Conservation (phyloP, 164 flowering plant species). For the Echeveria elegans region DNA sequence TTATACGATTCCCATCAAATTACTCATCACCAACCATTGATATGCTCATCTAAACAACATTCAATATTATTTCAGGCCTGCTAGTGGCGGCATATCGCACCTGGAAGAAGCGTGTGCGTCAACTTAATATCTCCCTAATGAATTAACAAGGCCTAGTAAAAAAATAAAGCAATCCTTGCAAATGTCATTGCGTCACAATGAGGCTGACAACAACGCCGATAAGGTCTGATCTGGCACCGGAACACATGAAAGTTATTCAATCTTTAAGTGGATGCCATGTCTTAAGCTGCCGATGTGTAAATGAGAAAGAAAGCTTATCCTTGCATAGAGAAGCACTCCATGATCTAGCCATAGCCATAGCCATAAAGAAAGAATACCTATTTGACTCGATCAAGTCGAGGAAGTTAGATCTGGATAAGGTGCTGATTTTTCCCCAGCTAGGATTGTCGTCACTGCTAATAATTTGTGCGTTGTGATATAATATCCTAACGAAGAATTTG, state of each 20-base stretch:
- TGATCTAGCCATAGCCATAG: not conserved
- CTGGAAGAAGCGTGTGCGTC: not conserved
- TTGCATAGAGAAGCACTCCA: not conserved
- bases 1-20: conserved; percentile 75
- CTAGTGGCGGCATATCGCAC: not conserved
- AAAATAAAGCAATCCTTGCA: not conserved
- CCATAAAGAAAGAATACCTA: not conserved
- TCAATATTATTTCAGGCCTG: not conserved
- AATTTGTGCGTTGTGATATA: not conserved
- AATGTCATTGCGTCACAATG: not conserved
- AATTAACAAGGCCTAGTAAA: too few relatives aligned
- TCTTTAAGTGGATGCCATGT: not conserved
- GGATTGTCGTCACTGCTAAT: not conserved
- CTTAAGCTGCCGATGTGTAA: not conserved
- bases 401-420: not conserved
- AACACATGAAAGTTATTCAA: not conserved
- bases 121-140: not conserved
- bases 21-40: conserved; percentile 17
- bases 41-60: not conserved
- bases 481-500: not conserved
- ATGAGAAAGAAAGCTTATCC: conserved; percentile 6
- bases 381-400: not conserved
- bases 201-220: not conserved
- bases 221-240: not conserved
- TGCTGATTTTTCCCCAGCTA: not conserved